phyloP scores from a whole-genome alignment of 768 basidiomycete species.

The Lyophyllum atratum region DNA sequence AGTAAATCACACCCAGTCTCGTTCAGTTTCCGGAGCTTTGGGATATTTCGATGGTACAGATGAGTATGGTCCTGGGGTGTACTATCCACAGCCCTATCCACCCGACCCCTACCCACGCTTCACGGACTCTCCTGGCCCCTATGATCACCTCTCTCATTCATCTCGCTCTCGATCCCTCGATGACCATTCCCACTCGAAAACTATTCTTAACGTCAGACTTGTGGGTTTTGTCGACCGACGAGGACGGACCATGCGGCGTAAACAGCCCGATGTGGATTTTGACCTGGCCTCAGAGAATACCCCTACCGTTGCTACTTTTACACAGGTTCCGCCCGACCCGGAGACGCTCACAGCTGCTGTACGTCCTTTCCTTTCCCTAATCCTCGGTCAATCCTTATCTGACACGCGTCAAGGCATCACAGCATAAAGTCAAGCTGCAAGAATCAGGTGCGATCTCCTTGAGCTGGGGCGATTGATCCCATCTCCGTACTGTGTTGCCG shows the following conservation, averaged over 20 bases:
- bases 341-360: constrained; percentile 4
- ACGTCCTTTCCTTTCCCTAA: neutral
- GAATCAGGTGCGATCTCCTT: constrained; percentile 27
- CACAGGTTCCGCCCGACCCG: neutral
- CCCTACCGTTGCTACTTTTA: constrained; percentile 1
- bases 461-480: constrained; percentile 30
- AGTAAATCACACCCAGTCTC: constrained; percentile 27
- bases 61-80: constrained; percentile 18
- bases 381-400: neutral
- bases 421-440: constrained; percentile 20
- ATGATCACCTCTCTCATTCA: neutral
- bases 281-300: constrained; percentile 3
- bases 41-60: constrained; percentile 19
- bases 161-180: constrained; percentile 15
- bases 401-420: constrained; percentile 3
- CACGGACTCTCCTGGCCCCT: constrained; percentile 13
- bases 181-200: constrained; percentile 18
- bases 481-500: neutral
- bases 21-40: constrained; percentile 26
- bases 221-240: constrained; percentile 27
- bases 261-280: constrained; percentile 4
- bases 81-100: constrained; percentile 17
- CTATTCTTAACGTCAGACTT: constrained; percentile 32
- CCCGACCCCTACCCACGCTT: constrained; percentile 13
- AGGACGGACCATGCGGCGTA: constrained; percentile 13